Evolutionary conservation across 306 rosid species (phyloP).

Genomic region (Cyamopsis tetragonoloba): DNA sequence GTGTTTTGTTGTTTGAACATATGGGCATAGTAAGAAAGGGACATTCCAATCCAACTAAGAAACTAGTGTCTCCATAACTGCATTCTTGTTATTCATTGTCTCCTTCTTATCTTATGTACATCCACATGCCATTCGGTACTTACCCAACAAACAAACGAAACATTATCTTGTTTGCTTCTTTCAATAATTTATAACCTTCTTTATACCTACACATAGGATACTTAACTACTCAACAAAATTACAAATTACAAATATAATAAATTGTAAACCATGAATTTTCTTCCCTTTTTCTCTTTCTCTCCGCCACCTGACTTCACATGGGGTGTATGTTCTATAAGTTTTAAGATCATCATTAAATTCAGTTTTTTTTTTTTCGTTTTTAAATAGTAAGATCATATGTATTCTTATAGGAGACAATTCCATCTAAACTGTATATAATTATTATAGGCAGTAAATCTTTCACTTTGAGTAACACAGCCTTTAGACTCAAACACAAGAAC

Average conservation of each 20-base stretch:
- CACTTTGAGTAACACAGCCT: too few species aligned
- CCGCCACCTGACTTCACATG: neutral
- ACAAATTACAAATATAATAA: neutral
- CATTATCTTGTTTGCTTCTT: neutral
- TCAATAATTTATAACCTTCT: conserved; percentile 2
- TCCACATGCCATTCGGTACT: conserved; percentile 19
- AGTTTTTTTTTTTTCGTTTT: neutral
- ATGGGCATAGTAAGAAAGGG: neutral
- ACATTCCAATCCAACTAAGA: conserved; percentile 13
- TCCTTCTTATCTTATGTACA: neutral
- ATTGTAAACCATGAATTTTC: neutral
- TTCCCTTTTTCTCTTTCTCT: too few species aligned
- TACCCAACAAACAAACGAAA: conserved; percentile 19
- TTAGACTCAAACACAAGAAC: too few species aligned
- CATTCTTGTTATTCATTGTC: neutral
- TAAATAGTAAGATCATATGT: too few species aligned
- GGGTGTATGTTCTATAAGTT: neutral
- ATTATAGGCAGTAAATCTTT: too few species aligned
- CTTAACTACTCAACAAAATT: neutral
- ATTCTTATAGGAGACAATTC: too few species aligned
- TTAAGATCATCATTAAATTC: neutral
- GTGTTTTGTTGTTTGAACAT: neutral
- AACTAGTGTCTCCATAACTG: neutral
- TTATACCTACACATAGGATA: neutral
- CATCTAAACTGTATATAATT: too few species aligned